Conservation (phyloP, 208 protist species). For the Angomonas ambiguus region DNA sequence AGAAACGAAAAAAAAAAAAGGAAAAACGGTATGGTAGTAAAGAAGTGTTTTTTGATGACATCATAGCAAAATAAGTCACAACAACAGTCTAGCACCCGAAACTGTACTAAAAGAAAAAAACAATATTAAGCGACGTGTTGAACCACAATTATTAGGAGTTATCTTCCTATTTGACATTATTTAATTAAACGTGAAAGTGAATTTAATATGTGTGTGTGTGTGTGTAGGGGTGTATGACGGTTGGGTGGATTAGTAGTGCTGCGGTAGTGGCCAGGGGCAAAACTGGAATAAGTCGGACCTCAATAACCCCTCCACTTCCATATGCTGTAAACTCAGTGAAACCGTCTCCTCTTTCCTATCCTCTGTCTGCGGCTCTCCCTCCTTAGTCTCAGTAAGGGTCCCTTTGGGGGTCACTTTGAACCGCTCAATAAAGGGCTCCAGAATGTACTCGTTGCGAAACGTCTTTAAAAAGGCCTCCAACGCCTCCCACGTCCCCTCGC, state of each 20-base stretch:
- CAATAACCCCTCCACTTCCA: not conserved
- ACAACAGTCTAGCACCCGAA: too few relatives aligned
- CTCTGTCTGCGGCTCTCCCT: not conserved
- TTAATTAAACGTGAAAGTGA: not conserved
- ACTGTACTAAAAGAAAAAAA: not conserved
- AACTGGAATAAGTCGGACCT: not conserved
- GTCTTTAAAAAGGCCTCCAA: not conserved
- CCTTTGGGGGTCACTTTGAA: not conserved
- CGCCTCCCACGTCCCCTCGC: not conserved
- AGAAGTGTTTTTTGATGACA: not conserved
- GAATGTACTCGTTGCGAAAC: not conserved
- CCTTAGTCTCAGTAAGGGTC: not conserved
- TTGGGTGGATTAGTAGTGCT: not conserved
- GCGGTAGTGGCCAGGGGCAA: not conserved
- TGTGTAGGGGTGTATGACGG: not conserved
- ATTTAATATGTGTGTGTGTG: not conserved
- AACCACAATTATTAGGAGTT: not conserved
- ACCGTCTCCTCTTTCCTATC: not conserved
- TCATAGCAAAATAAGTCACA: not conserved
- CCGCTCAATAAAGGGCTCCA: not conserved
- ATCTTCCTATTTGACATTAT: not conserved
- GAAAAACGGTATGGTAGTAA: not conserved
- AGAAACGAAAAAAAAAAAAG: not conserved
- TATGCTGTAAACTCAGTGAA: not conserved
- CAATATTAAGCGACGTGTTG: not conserved